These are phyloP conservation scores for Quercus variabilis DNA, from an alignment of 306 rosid genomes.

Conservation along the genomic window DNA sequence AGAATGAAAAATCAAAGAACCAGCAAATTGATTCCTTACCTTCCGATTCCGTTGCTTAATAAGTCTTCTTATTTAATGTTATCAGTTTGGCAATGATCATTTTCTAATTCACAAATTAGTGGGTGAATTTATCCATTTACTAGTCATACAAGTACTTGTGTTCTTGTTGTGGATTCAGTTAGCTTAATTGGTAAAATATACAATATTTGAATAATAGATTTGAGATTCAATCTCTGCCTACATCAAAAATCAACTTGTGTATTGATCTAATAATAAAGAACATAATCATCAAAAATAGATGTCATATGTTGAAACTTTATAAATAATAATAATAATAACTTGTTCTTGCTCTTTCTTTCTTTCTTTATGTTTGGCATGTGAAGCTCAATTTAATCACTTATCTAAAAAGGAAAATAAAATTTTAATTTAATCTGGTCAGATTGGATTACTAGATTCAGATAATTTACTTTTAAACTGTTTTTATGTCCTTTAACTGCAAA, in stretches of 20 bases:
- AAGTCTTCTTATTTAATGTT: background rate
- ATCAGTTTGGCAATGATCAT: background rate
- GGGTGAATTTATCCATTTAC: background rate
- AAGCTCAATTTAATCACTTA: no score
- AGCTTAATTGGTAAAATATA: no score
- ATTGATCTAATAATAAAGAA: rapidly evolving
- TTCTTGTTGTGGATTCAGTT: rapidly evolving
- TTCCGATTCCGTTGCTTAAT: slow-evolving; percentile 5
- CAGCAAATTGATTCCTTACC: slow-evolving; percentile 40
- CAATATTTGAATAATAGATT: no score
- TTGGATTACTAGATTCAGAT: no score
- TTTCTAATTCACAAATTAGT: background rate
- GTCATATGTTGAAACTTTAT: no score
- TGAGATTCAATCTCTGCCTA: rapidly evolving
- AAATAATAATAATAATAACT: no score
- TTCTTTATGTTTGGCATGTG: no score
- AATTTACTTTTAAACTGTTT: no score
- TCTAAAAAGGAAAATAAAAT: no score
- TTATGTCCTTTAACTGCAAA: background rate
- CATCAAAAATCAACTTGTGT: rapidly evolving
- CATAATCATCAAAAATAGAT: rapidly evolving
- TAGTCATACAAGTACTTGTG: no score
- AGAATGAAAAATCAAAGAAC: slow-evolving; percentile 27
- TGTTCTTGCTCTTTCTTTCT: no score
- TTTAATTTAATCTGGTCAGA: no score